Evolutionary conservation across 768 basidiomycete genomes (phyloP).

Genomic region (Amanita inopinata): DNA sequence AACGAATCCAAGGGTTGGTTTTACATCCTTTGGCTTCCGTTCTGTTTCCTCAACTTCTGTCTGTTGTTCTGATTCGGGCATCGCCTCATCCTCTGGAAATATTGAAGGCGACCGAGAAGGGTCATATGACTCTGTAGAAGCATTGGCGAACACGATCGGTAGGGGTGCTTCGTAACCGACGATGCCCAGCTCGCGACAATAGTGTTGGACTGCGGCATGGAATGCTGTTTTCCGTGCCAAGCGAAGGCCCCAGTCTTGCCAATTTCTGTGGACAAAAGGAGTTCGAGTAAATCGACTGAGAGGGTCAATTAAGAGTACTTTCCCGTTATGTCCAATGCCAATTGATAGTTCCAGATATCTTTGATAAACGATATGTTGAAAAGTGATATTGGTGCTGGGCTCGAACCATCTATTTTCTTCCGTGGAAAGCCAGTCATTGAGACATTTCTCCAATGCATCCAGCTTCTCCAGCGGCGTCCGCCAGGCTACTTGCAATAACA

Average conservation of each 20-base stretch:
- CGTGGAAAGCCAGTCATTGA: constrained; percentile 70
- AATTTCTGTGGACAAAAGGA: constrained; percentile 16
- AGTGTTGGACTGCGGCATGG: constrained; percentile 68
- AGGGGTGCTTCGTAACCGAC: constrained; percentile 47
- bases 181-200: constrained; percentile 62
- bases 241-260: constrained; percentile 50
- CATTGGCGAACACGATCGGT: constrained; percentile 43
- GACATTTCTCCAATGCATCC: constrained; percentile 52
- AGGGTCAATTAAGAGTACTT: constrained; percentile 1
- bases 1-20: constrained; percentile 35
- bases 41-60: constrained; percentile 9
- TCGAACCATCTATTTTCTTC: constrained; percentile 78
- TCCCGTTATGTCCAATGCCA: constrained; percentile 49
- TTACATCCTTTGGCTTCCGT: constrained; percentile 20
- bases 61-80: constrained; percentile 5
- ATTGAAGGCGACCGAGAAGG: constrained; percentile 10
- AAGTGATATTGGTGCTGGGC: constrained; percentile 50
- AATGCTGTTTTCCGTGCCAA: constrained; percentile 63
- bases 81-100: constrained; percentile 9
- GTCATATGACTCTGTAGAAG: constrained; percentile 17
- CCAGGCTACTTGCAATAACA: constrained; percentile 70
- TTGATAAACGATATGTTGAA: constrained; percentile 60
- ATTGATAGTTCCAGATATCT: constrained; percentile 62
- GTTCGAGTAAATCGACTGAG: neutral
- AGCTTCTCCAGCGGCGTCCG: constrained; percentile 63